Base-by-base conservation (phyloP, 2,329 filamentous ascomycete genomes). In the Fusarium pseudonygamai region DNA sequence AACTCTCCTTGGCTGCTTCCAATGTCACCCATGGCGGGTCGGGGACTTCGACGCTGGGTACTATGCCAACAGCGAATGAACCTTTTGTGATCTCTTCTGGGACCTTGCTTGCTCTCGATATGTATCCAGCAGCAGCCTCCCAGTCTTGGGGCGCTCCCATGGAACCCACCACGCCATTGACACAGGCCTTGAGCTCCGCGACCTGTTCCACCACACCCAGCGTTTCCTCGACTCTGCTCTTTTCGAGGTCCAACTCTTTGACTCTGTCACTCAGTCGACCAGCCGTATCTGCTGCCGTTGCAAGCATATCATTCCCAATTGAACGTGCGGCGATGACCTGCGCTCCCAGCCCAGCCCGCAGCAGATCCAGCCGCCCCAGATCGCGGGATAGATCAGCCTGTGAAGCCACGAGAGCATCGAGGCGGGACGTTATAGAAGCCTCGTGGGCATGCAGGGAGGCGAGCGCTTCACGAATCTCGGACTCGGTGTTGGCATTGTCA, bases 81-180 rank as follows among this genome's bases (percentile, higher is more conserved):
- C 96, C 94, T 74, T 93, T 89, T 57, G 95, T 87, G 57, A 99
- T 96, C 3, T 92, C 87, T 57, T 91, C 88, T 0, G 96, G 95
- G 18, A 99, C 91, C 75, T 93, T 91, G 68, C 91, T 91, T 12
- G 96, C 95, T 49, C 96, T 90, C 72, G 93, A 90, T 66, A 99
- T 88, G 82, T 98, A 98, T 52, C 89, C 93, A 5, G 96, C 96
- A 7, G 96, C 96, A 7, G 94, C 96, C 83, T 99, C 96, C 96
- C 96, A 99, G 84, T 99, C 96, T 82, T 99, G 96, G 46, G 96
- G 94, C 9, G 95, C 96, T 39, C 96, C 96, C 96, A 99, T 99
- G 67, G 93, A 97, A 24, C 95, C 96, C 32, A 96, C 92, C 16
- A 98, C 95, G 47, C 96, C 96, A 68, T 98, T 90, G 40, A 98